Evolutionary conservation across 495 filamentous ascomycete species (phyloP).

Genomic region (Usnea hakonensis): DNA sequence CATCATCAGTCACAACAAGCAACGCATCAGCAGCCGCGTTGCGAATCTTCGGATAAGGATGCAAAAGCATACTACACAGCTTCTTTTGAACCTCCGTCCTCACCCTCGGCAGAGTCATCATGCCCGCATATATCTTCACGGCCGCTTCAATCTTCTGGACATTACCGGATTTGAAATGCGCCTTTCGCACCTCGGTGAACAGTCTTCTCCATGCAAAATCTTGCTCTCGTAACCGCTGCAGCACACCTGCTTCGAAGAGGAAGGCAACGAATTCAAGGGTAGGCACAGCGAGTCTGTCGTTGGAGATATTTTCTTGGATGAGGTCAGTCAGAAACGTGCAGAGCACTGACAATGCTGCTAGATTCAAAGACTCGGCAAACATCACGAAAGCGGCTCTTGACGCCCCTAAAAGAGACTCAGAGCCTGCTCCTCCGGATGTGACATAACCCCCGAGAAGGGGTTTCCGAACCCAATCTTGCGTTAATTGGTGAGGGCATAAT

Average conservation of each 20-base stretch:
- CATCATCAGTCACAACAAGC: conserved; percentile 25
- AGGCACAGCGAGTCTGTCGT: conserved; percentile 68
- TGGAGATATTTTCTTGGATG: conserved; percentile 39
- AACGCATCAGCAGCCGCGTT: conserved; percentile 38
- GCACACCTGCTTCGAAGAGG: conserved; percentile 53
- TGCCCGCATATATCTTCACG: conserved; percentile 64
- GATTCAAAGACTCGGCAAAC: conserved; percentile 34
- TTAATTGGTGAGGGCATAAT: conserved; percentile 21
- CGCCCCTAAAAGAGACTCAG: conserved; percentile 70
- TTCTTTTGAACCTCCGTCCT: conserved; percentile 44
- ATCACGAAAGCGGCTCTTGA: conserved; percentile 61
- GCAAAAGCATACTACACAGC: conserved; percentile 50
- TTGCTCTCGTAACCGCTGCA: conserved; percentile 22
- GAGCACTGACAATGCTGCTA: conserved; percentile 29
- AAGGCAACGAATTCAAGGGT: conserved; percentile 68
- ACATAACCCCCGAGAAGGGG: conserved; percentile 65
- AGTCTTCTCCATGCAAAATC: conserved; percentile 40
- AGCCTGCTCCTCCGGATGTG: conserved; percentile 74
- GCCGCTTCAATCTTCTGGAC: conserved; percentile 72
- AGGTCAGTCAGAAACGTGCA: conserved; percentile 37
- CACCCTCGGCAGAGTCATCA: conserved; percentile 40
- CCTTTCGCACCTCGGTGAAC: conserved; percentile 62
- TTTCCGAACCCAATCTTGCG: conserved; percentile 34
- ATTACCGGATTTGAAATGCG: conserved; percentile 74
- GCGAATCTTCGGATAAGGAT: conserved; percentile 52